These are phyloP conservation scores for Ustilago lituana DNA, from an alignment of 1,284 basidiomycete genomes.

Conservation along the genomic window DNA sequence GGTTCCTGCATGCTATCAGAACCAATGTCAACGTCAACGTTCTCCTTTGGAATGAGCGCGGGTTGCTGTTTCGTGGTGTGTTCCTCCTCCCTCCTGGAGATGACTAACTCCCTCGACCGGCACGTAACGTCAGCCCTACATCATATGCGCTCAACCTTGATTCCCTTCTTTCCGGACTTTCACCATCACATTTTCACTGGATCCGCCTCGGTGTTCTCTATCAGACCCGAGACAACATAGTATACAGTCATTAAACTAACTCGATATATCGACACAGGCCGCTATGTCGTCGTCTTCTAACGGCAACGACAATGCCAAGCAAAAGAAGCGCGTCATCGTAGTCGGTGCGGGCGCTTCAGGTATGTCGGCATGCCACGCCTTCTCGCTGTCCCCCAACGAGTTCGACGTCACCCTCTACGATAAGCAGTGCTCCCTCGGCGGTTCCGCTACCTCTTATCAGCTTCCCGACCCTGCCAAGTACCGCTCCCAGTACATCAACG, in stretches of 20 bases:
- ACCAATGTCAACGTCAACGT: too few relatives aligned
- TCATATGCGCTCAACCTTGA: too few relatives aligned
- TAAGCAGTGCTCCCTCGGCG: slow-evolving; percentile 54
- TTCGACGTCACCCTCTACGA: slow-evolving; percentile 61
- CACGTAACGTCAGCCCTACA: too few relatives aligned
- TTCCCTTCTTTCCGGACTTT: too few relatives aligned
- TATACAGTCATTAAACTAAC: too few relatives aligned
- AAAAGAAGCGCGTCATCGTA: slow-evolving; percentile 60
- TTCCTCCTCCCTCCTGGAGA: not conserved
- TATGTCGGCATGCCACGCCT: slow-evolving; percentile 56
- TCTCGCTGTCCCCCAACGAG: slow-evolving; percentile 50
- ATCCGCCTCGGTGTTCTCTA: too few relatives aligned
- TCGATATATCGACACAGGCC: not conserved
- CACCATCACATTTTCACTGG: too few relatives aligned
- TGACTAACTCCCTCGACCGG: too few relatives aligned
- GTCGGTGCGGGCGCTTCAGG: slow-evolving; percentile 57
- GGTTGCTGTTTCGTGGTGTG: not conserved
- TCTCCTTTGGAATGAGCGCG: too few relatives aligned
- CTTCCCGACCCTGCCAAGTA: slow-evolving; percentile 56
- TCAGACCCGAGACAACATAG: too few relatives aligned
- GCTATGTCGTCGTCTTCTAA: slow-evolving; percentile 22
- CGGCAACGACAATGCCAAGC: slow-evolving; percentile 9
- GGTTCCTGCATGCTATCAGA: too few relatives aligned
- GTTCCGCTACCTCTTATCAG: slow-evolving; percentile 60
- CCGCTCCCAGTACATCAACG: slow-evolving; percentile 62